phyloP scores from a whole-genome alignment of 495 filamentous ascomycete genomes.

The Penicillium parvum region DNA sequence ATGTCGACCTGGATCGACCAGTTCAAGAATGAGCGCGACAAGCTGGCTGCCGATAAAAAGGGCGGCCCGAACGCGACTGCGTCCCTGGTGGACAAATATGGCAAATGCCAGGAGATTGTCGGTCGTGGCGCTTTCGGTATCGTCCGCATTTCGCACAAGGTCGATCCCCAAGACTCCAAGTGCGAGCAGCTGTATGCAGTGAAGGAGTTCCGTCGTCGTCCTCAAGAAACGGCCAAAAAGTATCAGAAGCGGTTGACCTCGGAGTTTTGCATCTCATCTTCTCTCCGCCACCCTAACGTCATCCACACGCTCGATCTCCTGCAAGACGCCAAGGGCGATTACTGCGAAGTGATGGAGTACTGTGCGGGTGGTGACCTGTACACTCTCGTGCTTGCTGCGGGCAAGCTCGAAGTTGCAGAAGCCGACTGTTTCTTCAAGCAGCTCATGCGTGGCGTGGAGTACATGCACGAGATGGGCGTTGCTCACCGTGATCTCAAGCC shows the following conservation, averaged over 20 bases:
- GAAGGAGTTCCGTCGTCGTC: conserved; percentile 94
- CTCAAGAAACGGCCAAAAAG: conserved; percentile 90
- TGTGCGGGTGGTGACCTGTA: conserved; percentile 97
- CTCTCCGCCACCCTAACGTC: conserved; percentile 93
- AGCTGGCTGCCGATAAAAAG: conserved; percentile 69
- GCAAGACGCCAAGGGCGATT: conserved; percentile 94
- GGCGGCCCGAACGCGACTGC: conserved; percentile 70
- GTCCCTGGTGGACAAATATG: conserved; percentile 92
- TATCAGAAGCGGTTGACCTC: conserved; percentile 98
- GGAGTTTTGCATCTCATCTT: conserved; percentile 98
- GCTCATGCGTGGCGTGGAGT: conserved; percentile 98
- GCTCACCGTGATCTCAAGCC: conserved; percentile 97
- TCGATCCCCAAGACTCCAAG: conserved; percentile 71
- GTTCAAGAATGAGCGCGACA: conserved; percentile 80
- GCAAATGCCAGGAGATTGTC: conserved; percentile 96
- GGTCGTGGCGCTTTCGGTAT: conserved; percentile 98
- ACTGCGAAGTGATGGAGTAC: conserved; percentile 99
- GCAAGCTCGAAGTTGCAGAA: conserved; percentile 87
- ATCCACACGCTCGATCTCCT: conserved; percentile 96
- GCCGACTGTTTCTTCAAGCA: conserved; percentile 99
- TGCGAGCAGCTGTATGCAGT: conserved; percentile 93
- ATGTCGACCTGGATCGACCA: conserved; percentile 97
- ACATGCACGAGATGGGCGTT: conserved; percentile 99
- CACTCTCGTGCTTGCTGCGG: conserved; percentile 85
- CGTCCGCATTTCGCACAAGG: conserved; percentile 97